A percentile compares a stretch with the other conserved stretches of the same genome.
Conservation (phyloP, 176 grass and related monocot genomes). For the Chloris gayana region DNA sequence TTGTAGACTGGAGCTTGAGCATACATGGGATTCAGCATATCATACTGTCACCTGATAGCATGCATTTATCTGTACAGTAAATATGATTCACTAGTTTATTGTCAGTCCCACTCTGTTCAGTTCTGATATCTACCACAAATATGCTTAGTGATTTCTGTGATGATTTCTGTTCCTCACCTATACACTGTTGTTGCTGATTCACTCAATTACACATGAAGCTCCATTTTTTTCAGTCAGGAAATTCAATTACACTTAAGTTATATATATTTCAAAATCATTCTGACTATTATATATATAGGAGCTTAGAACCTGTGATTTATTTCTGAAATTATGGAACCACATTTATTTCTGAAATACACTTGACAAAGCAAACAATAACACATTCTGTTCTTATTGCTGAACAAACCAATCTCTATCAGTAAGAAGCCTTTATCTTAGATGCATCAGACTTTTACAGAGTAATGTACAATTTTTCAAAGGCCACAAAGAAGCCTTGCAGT, state of each 20-base stretch:
- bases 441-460: not conserved
- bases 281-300: too few relatives aligned
- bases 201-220: too few relatives aligned
- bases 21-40: not conserved
- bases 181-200: too few relatives aligned
- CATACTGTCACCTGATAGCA: not conserved
- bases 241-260: too few relatives aligned
- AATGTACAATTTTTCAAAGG: not conserved
- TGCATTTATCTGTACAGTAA: slow-evolving; percentile 1
- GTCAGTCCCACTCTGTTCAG: not conserved
- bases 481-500: not conserved
- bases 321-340: too few relatives aligned
- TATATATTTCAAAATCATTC: too few relatives aligned
- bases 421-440: slow-evolving; percentile 9
- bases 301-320: too few relatives aligned
- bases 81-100: not conserved
- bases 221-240: too few relatives aligned
- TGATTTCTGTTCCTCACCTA: too few relatives aligned
- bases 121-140: not conserved
- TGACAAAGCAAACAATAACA: too few relatives aligned
- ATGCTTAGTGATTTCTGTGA: not conserved
- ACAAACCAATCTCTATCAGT: slow-evolving; percentile 42
- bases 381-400: too few relatives aligned
- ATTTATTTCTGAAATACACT: too few relatives aligned
- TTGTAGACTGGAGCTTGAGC: not conserved